Conservation (phyloP, 2,329 filamentous ascomycete species). For the Claviceps sp. region DNA sequence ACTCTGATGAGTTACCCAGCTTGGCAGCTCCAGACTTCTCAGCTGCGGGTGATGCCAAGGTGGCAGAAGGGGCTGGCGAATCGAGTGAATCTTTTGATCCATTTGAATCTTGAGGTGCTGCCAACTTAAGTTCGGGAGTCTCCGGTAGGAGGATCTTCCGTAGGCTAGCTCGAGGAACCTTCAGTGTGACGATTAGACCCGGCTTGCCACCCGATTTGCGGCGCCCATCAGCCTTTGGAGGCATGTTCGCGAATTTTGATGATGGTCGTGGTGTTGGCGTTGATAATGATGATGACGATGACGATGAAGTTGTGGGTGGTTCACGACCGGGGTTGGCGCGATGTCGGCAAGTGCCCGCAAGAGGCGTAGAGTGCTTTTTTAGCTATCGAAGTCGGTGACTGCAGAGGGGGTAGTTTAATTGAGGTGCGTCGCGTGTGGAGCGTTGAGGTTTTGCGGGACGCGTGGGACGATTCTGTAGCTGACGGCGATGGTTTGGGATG, state of each 20-base stretch:
- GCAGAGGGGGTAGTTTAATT: background rate
- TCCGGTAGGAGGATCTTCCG: constrained; percentile 34
- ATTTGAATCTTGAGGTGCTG: constrained; percentile 19
- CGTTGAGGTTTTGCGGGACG: background rate
- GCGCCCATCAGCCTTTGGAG: constrained; percentile 21
- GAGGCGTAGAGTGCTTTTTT: background rate
- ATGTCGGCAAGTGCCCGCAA: background rate
- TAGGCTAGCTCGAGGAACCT: constrained; percentile 35
- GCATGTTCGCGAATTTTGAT: constrained; percentile 15
- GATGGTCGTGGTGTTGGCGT: constrained; percentile 5
- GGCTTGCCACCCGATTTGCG: constrained; percentile 25
- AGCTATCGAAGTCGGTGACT: background rate
- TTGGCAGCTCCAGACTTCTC: constrained; percentile 33
- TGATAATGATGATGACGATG: background rate
- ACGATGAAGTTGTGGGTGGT: background rate
- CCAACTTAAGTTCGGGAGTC: constrained; percentile 29
- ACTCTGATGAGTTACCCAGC: constrained; percentile 45
- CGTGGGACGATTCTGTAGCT: constrained; percentile 14
- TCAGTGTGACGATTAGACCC: constrained; percentile 36
- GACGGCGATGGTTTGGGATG: constrained; percentile 13
- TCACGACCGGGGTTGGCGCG: background rate
- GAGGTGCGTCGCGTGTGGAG: background rate
- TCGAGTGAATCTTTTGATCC: constrained; percentile 25
- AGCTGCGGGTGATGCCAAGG: constrained; percentile 24
- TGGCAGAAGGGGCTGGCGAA: constrained; percentile 31